Base-by-base conservation (phyloP, 2,329 filamentous ascomycete species). In the Didymella pomorum region DNA sequence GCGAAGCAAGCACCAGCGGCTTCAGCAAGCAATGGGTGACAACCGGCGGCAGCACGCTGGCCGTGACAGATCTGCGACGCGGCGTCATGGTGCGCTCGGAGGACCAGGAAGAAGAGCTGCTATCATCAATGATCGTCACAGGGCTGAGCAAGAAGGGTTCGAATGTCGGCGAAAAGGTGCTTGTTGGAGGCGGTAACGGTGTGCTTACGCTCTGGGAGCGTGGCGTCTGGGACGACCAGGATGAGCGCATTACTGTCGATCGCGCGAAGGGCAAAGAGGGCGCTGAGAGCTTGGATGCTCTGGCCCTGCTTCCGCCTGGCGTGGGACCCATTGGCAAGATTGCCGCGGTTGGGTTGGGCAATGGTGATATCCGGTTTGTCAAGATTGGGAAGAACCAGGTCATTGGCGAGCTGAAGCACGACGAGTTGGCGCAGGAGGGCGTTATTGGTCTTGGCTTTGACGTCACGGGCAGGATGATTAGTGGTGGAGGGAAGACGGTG, bases 1-100 rank as follows among this genome's bases (percentile, higher is more conserved):
- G 90, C 2, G 84, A 88, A 28, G 87, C 90, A 55, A 95, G 90
- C 76, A 97, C 92, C 0, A 94, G 90, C 18, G 93, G 93, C 5
- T 94, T 91, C 75, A 88, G 91, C 69, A 97, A 97, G 79, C 94
- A 98, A 79, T 99, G 93, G 90, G 86, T 97, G 51, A 95, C 90
- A 35, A 97, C 93, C 0, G 95, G 95, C 31, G 93, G 93, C 43
- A 94, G 92, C 1, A 98, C 94, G 0, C 81, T 99, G 20, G 92
- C 93, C 1, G 89, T 97, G 35, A 96, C 93, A 0, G 95, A 99
- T 74, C 81, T 97, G 43, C 87, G 94, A 23, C 85, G 91, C 46
- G 94, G 94, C 14, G 91, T 97, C 6, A 80, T 98, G 42, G 89
- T 93, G 3, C 89, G 89, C 59, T 97, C 92, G 66, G 95, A 97